Conservation (phyloP, 495 filamentous ascomycete species). For the Hypoxylon fuscum region DNA sequence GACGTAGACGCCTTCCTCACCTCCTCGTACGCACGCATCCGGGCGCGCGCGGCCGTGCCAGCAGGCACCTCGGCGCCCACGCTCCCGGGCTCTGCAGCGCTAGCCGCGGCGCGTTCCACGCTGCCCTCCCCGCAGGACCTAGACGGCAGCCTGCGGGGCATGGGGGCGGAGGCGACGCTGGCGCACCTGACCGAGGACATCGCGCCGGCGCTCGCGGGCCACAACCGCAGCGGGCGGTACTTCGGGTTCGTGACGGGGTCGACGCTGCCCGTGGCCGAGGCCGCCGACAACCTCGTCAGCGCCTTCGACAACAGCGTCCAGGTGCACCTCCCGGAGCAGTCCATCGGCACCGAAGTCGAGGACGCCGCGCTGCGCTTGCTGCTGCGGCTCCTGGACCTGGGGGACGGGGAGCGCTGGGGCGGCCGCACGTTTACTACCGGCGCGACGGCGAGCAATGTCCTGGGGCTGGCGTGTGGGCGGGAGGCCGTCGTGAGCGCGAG, state of each 20-base stretch:
- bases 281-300: constrained; percentile 85
- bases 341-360: constrained; percentile 78
- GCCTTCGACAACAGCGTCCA: constrained; percentile 84
- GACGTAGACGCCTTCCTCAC: constrained; percentile 26
- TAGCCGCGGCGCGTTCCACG: constrained; percentile 37
- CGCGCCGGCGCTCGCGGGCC: constrained; percentile 71
- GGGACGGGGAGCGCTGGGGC: constrained; percentile 54
- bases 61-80: constrained; percentile 16
- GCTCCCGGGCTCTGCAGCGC: constrained; percentile 29
- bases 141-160: too few species aligned
- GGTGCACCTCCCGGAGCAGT: constrained; percentile 82
- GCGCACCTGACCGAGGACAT: constrained; percentile 64
- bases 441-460: constrained; percentile 84
- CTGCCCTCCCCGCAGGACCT: constrained; percentile 26
- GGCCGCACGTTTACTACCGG: constrained; percentile 87
- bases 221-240: constrained; percentile 70
- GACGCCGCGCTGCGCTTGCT: constrained; percentile 74
- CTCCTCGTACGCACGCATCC: constrained; percentile 30
- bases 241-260: constrained; percentile 92
- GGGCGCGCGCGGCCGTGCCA: constrained; percentile 22
- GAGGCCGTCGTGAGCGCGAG: constrained; percentile 68
- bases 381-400: constrained; percentile 69
- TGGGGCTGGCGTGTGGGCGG: constrained; percentile 80
- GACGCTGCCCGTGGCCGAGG: constrained; percentile 77
- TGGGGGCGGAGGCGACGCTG: constrained; percentile 41